phyloP scores from a whole-genome alignment of 495 filamentous ascomycete species.

The Aspergillus campestris region DNA sequence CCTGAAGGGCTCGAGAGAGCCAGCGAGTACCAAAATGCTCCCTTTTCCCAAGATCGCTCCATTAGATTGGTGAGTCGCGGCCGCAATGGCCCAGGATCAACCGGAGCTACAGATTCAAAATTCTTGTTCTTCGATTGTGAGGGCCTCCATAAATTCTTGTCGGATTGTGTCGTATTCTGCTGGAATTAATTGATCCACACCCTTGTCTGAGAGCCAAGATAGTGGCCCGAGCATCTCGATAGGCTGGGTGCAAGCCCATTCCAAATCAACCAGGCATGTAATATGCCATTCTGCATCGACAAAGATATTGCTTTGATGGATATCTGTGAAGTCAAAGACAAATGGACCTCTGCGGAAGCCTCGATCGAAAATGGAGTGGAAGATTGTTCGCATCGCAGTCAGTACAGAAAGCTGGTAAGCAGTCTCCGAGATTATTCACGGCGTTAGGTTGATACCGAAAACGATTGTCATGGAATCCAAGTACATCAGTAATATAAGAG shows the following conservation, averaged over 20 bases:
- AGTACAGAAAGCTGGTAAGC: constrained; percentile 19
- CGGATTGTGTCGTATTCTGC: constrained; percentile 7
- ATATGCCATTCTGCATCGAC: constrained; percentile 18
- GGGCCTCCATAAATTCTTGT: constrained; percentile 10
- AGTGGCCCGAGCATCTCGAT: constrained; percentile 21
- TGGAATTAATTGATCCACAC: constrained; percentile 16
- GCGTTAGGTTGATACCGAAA: constrained; percentile 29
- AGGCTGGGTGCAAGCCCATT: constrained; percentile 26
- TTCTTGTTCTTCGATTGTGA: constrained; percentile 4
- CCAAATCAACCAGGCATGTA: constrained; percentile 21
- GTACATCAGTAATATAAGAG: constrained; percentile 25
- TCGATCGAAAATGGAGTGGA: constrained; percentile 14
- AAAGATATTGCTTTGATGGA: constrained; percentile 25
- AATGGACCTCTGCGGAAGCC: constrained; percentile 17
- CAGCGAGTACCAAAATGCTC: constrained; percentile 16
- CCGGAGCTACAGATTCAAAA: no score
- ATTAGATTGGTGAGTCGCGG: constrained; percentile 9
- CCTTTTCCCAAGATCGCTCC: constrained; percentile 11
- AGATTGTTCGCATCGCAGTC: constrained; percentile 18
- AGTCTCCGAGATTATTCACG: constrained; percentile 18
- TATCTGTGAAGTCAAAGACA: constrained; percentile 17
- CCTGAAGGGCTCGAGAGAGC: constrained; percentile 16
- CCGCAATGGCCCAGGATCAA: no score
- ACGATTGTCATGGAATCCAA: constrained; percentile 21
- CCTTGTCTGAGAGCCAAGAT: constrained; percentile 20